Conservation (phyloP, 2,329 filamentous ascomycete species). For the Blastomyces parvus region DNA sequence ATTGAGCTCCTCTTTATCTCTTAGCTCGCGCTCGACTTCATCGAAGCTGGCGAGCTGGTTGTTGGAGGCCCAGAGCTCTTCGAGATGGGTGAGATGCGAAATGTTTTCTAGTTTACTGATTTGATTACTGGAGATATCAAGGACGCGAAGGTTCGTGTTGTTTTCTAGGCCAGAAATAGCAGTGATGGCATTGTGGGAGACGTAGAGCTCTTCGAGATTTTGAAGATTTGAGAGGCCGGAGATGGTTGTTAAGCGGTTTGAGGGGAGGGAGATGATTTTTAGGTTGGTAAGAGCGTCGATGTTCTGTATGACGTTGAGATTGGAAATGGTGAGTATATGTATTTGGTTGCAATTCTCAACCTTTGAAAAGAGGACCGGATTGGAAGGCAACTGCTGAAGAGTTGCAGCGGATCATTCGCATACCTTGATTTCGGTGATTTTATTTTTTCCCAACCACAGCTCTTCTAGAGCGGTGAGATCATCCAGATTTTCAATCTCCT, state of each 20-base stretch:
- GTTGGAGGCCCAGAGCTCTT: slow-evolving; percentile 92
- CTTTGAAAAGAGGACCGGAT: not conserved
- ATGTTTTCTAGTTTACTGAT: slow-evolving; percentile 66
- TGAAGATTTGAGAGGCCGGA: slow-evolving; percentile 63
- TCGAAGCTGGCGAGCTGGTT: slow-evolving; percentile 71
- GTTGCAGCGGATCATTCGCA: not conserved
- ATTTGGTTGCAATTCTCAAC: not conserved
- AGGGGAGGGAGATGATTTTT: slow-evolving; percentile 85
- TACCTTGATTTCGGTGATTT: slow-evolving; percentile 71
- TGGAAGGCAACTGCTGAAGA: not conserved
- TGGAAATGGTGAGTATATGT: not conserved
- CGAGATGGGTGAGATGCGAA: slow-evolving; percentile 57
- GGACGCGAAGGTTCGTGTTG: slow-evolving; percentile 58
- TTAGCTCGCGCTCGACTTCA: slow-evolving; percentile 67
- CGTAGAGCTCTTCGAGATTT: slow-evolving; percentile 83
- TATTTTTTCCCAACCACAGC: slow-evolving; percentile 94
- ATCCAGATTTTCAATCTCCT: slow-evolving; percentile 76
- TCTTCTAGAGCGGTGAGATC: slow-evolving; percentile 68
- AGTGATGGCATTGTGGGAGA: slow-evolving; percentile 86
- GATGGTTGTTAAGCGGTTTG: slow-evolving; percentile 77
- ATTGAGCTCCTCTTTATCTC: slow-evolving; percentile 66
- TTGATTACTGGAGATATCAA: slow-evolving; percentile 86
- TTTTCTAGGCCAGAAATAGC: slow-evolving; percentile 62
- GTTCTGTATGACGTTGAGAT: slow-evolving; percentile 35
- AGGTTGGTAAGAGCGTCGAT: slow-evolving; percentile 68